Evolutionary conservation across 768 basidiomycete genomes (phyloP), one percentile per base, ranked within the genome.

Genomic region (Suillus subalutaceus): DNA sequence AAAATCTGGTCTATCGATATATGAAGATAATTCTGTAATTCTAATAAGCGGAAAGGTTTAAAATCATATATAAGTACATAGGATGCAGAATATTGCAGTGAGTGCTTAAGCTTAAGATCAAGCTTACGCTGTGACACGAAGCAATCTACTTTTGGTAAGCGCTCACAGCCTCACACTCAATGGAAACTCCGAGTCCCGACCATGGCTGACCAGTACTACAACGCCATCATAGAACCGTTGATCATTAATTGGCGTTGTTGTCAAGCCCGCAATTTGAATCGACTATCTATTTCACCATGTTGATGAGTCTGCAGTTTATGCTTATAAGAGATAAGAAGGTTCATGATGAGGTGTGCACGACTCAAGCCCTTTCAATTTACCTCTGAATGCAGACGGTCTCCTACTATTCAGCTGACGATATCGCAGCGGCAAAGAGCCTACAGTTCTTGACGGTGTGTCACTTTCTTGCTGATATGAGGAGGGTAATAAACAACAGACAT

Each of bases 151-250:
- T 20, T n/a, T n/a, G 20, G 9, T n/a, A n/a, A 46, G 8, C 43
- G 18, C 1, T 8, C 16, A 20, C 6, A n/a, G n/a, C n/a, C n/a
- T n/a, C n/a, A 26, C 26, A 26, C 26, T 8, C 15, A 15, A 43
- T 43, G 6, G 10, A 26, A 26, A 2, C 26, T 26, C 26, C n/a
- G n/a, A n/a, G n/a, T n/a, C n/a, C 26, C 26, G 26, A 26, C 2
- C 26, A 26, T 26, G 26, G 93, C 82, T 32, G 32, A 32, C 32
- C 32, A 32, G 32, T 32, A 32, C 26, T 26, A 26, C 26, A 26
- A 26, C 26, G 26, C 26, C 26, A 26, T 32, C 26, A 26, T 26
- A 26, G 26, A 26, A 26, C 26, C 26, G 26, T 26, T 26, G 35
- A 35, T 35, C 35, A 35, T 43, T n/a, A n/a, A n/a, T n/a, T 43